Base-by-base conservation (phyloP, 805 yeast genomes). In the Candida nanaspora region DNA sequence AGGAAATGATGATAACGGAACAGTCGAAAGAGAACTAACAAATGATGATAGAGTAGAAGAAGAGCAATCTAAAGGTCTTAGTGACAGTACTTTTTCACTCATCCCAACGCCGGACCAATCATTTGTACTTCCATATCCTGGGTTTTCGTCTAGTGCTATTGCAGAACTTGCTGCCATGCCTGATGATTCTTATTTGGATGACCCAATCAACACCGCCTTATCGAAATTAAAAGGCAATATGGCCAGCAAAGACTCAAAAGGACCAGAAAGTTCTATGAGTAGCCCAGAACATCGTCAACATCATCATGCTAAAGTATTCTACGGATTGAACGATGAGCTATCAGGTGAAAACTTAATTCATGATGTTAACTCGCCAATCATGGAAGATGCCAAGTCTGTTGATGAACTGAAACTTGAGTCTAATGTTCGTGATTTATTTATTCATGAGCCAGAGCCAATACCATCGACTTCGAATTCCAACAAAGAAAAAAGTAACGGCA, bases 111-210 rank as follows among this genome's bases (percentile, higher is more conserved):
- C 53, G 6, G 38, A 58, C 23, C 48, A 57, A 30, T 61, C 68
- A 10, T 50, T 56, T 27, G 46, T 63, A 22, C 51, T 66, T 41
- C 64, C 72, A 18, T 68, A 64, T 43, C 72, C 72, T 15, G 79
- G 78, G 13, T 64, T 72, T 38, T 65, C 74, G 25, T 61, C 68
- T n/a, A 74, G 71, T 4, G 82, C 79, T 2, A 78, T 84, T 35
- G 83, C 82, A 33, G 86, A 81, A 52, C 69, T 88, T 37, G 94
- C 94, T 1, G 83, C 84, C 6, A 78, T 89, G 38, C 91, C 96
- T 0, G 96, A 91, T 57, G 88, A 82, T 36, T 70, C 80, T 0
- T 65, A 74, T 33, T 75, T 70, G 23, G 76, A 72, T 15, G 85
- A 86, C 59, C 96, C 95, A 0, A 66, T 88, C 13, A 72, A 70